Conservation (phyloP, 306 rosid species). For the Hippophae tibetana region DNA sequence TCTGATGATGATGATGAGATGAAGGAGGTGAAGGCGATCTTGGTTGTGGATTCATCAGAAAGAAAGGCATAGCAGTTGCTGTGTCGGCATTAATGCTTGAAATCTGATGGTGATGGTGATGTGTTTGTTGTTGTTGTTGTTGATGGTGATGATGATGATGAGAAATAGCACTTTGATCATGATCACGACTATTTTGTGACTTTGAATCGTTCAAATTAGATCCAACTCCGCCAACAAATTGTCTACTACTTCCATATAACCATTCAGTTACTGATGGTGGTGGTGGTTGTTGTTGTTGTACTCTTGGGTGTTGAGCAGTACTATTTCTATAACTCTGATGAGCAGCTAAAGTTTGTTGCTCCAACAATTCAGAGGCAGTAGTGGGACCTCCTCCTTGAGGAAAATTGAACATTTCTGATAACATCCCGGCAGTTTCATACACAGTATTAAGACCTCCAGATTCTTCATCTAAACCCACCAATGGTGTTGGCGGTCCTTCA, state of each 20-base stretch:
- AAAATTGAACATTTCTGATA: constrained; percentile 89
- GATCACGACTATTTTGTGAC: constrained; percentile 35
- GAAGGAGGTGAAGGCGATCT: constrained; percentile 55
- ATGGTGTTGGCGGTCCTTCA: constrained; percentile 34
- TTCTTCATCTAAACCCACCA: constrained; percentile 56
- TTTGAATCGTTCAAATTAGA: constrained; percentile 37
- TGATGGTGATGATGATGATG: constrained; percentile 15
- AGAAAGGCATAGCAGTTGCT: constrained; percentile 98
- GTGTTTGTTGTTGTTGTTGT: no score
- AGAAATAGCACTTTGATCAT: constrained; percentile 11
- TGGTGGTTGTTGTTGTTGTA: no score
- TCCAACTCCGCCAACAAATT: constrained; percentile 36
- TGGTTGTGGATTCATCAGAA: constrained; percentile 73
- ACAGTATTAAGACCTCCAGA: constrained; percentile 38
- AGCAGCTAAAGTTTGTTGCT: constrained; percentile 24
- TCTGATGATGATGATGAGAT: no score
- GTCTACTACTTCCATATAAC: constrained; percentile 53
- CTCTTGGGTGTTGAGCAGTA: constrained; percentile 22
- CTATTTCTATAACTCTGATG: constrained; percentile 30
- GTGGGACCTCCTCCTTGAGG: constrained; percentile 22
- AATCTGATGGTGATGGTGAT: constrained; percentile 35
- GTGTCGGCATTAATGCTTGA: constrained; percentile 69
- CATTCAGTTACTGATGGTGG: constrained; percentile 15
- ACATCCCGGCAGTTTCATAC: constrained; percentile 70
- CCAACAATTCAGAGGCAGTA: constrained; percentile 38